phyloP scores from a whole-genome alignment of 2,329 filamentous ascomycete genomes.

The Beauveria scarabaeidicola region DNA sequence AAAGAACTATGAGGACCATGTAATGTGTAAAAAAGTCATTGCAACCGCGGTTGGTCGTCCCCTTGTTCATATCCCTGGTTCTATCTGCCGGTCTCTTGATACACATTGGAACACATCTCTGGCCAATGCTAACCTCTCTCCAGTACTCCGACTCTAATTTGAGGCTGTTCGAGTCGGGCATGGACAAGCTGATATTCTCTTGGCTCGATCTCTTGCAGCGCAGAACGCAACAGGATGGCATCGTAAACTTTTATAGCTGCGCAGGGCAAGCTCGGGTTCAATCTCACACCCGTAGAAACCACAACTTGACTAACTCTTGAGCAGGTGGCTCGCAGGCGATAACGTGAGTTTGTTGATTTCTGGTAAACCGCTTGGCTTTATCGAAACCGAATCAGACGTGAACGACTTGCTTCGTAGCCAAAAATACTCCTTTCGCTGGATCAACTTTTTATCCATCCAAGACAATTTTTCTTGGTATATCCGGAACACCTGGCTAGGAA shows the following conservation, averaged over 20 bases:
- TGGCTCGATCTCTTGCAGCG: background rate
- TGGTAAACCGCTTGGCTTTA: background rate
- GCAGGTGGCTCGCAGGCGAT: background rate
- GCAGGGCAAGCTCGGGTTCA: background rate
- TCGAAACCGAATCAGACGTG: background rate
- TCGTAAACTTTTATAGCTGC: background rate
- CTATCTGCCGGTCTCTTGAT: too few species aligned
- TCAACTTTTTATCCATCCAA: background rate
- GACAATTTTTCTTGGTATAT: background rate
- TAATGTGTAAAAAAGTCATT: background rate
- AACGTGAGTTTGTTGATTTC: background rate
- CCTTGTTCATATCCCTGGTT: too few species aligned
- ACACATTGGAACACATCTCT: too few species aligned
- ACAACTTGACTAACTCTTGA: background rate
- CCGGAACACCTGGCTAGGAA: background rate
- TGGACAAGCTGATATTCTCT: background rate
- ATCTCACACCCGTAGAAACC: background rate
- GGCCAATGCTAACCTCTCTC: background rate
- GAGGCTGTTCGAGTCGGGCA: background rate
- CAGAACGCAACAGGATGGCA: background rate
- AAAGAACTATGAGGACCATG: background rate
- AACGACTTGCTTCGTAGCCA: background rate
- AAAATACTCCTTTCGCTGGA: background rate
- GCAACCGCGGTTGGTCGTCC: background rate
- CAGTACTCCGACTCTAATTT: background rate